phyloP scores from a whole-genome alignment of 1,284 basidiomycete genomes.

The Leccinum pachyderme region DNA sequence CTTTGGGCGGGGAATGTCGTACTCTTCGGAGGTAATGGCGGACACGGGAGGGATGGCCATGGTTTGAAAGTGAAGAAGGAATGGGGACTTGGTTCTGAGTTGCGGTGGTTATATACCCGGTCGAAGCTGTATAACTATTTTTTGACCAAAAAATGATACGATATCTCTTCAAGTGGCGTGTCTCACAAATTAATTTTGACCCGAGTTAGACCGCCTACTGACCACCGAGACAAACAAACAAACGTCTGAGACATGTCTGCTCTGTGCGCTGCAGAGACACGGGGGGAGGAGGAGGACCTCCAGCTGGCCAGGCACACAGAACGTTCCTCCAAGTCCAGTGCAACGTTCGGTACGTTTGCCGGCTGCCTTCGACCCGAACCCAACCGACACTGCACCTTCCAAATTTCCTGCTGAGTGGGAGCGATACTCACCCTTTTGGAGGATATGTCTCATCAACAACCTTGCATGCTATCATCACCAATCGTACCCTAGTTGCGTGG shows the following conservation, averaged over 20 bases:
- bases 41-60: conserved; percentile 24
- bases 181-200: conserved; percentile 17
- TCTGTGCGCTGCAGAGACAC: background rate
- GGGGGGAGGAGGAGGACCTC: background rate
- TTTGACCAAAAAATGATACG: conserved; percentile 28
- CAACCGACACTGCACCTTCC: background rate
- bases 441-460: background rate
- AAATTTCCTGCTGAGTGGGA: background rate
- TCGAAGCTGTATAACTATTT: conserved; percentile 16
- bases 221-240: conserved; percentile 4
- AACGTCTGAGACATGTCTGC: background rate
- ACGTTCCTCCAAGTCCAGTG: conserved; percentile 4
- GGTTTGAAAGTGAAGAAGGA: conserved; percentile 1
- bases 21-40: conserved; percentile 10
- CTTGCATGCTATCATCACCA: background rate
- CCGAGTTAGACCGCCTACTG: background rate
- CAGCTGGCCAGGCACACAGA: background rate
- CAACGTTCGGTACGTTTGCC: background rate
- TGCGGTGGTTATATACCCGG: conserved; percentile 8
- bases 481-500: background rate
- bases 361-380: background rate
- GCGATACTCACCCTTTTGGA: background rate
- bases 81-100: background rate
- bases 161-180: conserved; percentile 26
- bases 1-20: conserved; percentile 60